These are phyloP conservation scores for Myriosclerotinia duriaeana DNA, from an alignment of 2,329 filamentous ascomycete genomes.

Conservation along the genomic window DNA sequence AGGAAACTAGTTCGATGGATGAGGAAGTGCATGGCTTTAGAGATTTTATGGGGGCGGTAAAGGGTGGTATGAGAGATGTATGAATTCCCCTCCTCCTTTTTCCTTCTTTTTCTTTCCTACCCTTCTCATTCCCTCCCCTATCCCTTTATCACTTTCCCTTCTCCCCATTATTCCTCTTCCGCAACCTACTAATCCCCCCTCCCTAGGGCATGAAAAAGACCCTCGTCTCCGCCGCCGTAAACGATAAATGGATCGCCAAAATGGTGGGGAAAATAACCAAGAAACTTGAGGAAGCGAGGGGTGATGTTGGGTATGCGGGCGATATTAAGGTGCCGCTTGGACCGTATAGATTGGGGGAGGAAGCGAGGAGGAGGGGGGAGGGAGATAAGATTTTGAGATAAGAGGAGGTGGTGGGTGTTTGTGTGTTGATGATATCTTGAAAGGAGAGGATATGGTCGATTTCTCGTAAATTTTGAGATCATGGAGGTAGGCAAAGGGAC, in stretches of 20 bases:
- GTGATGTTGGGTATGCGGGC: slow-evolving; percentile 52
- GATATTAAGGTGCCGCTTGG: slow-evolving; percentile 45
- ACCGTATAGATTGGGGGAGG: slow-evolving; percentile 29
- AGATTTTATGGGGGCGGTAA: slow-evolving; percentile 39
- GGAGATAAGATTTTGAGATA: slow-evolving; percentile 32
- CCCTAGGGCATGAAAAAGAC: slow-evolving; percentile 39
- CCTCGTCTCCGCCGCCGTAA: slow-evolving; percentile 48
- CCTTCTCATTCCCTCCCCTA: background rate
- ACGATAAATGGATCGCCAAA: slow-evolving; percentile 56
- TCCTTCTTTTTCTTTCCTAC: no score
- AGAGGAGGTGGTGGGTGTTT: no score
- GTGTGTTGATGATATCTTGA: no score
- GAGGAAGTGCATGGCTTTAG: slow-evolving; percentile 37
- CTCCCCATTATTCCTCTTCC: no score
- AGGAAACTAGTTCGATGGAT: slow-evolving; percentile 41
- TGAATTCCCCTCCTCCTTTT: background rate
- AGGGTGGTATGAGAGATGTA: slow-evolving; percentile 46
- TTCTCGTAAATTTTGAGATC: no score
- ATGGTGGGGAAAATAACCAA: slow-evolving; percentile 52
- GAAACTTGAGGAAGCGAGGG: slow-evolving; percentile 50
- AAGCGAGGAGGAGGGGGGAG: slow-evolving; percentile 25
- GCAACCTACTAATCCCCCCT: background rate
- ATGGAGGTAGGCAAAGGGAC: no score
- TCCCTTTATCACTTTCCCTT: no score
- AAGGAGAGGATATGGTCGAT: no score